These are phyloP conservation scores for Rhynchosporium graminicola DNA, from an alignment of 2,329 filamentous ascomycete species.

Conservation along the genomic window DNA sequence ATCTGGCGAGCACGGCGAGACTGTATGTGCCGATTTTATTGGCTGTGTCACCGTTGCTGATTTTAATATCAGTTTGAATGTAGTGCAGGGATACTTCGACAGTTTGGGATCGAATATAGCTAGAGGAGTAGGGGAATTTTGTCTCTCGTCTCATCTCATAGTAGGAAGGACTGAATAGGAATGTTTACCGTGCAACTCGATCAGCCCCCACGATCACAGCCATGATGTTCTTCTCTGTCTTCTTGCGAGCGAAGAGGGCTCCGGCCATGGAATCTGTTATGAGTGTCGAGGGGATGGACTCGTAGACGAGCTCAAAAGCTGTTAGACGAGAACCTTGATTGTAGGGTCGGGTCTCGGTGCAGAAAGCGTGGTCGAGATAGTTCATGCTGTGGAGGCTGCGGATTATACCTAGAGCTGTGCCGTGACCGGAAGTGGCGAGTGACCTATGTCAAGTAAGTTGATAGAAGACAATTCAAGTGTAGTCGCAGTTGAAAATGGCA, in stretches of 20 bases:
- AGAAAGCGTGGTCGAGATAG: constrained; percentile 81
- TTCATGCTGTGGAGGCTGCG: constrained; percentile 71
- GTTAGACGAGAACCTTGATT: constrained; percentile 96
- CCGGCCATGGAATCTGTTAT: constrained; percentile 97
- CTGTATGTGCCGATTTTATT: constrained; percentile 98
- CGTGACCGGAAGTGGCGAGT: constrained; percentile 95
- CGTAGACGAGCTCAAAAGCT: constrained; percentile 94
- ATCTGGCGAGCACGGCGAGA: constrained; percentile 82
- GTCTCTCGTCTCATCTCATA: not conserved
- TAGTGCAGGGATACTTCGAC: too few species aligned
- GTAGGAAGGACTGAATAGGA: not conserved
- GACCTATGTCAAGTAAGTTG: constrained; percentile 54
- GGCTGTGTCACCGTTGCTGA: constrained; percentile 84
- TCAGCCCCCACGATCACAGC: constrained; percentile 95
- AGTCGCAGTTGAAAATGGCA: not conserved
- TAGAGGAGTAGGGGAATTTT: too few species aligned
- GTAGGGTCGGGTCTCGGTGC: constrained; percentile 95
- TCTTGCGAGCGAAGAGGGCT: constrained; percentile 69
- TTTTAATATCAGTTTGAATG: not conserved
- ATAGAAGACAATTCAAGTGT: not conserved
- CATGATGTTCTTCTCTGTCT: constrained; percentile 66
- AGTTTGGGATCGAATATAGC: too few species aligned
- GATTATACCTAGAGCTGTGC: constrained; percentile 92
- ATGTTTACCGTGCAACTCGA: constrained; percentile 72
- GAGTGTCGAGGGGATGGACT: constrained; percentile 85